phyloP scores from a whole-genome alignment of 78 protist genomes.

The Anaeramoeba flamelloides region DNA sequence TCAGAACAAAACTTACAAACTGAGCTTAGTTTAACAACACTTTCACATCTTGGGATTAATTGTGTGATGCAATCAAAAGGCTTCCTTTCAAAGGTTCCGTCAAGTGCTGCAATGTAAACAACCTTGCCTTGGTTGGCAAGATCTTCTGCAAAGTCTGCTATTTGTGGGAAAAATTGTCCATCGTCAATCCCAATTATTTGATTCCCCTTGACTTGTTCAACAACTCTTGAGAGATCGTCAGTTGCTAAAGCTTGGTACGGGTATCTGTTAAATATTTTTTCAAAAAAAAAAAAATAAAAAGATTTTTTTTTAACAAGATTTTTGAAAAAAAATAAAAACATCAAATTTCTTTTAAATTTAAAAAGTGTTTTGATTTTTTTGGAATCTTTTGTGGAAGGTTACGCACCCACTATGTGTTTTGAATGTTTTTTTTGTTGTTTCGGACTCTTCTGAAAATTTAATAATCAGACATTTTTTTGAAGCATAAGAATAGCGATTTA shows the following conservation, averaged over 20 bases:
- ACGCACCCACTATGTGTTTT: too few relatives aligned
- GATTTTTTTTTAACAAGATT: too few relatives aligned
- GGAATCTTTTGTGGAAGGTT: too few relatives aligned
- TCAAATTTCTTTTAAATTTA: too few relatives aligned
- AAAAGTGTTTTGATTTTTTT: too few relatives aligned
- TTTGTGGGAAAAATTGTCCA: conserved; percentile 77
- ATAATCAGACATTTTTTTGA: conserved; percentile 28
- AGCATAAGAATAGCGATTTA: conserved; percentile 42
- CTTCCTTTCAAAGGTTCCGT: conserved; percentile 34
- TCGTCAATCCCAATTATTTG: conserved; percentile 76
- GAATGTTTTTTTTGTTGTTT: too few relatives aligned
- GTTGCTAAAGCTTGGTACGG: conserved; percentile 33
- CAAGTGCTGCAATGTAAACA: conserved; percentile 67
- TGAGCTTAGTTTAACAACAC: conserved; percentile 50
- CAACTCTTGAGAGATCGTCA: conserved; percentile 23
- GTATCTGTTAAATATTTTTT: conserved; percentile 51
- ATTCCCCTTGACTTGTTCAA: conserved; percentile 14
- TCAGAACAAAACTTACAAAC: conserved; percentile 47
- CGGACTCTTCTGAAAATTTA: too few relatives aligned
- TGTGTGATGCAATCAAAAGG: conserved; percentile 42
- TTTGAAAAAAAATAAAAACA: conserved; percentile 4
- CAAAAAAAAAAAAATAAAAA: conserved; percentile 32
- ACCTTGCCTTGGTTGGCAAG: conserved; percentile 59
- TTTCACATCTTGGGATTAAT: conserved; percentile 52
- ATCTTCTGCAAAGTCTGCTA: conserved; percentile 46